A percentile compares a stretch with the other conserved stretches of the same genome.
These are phyloP conservation scores for Peniophora sp. DNA, from an alignment of 1,284 basidiomycete species.

Conservation along the genomic window DNA sequence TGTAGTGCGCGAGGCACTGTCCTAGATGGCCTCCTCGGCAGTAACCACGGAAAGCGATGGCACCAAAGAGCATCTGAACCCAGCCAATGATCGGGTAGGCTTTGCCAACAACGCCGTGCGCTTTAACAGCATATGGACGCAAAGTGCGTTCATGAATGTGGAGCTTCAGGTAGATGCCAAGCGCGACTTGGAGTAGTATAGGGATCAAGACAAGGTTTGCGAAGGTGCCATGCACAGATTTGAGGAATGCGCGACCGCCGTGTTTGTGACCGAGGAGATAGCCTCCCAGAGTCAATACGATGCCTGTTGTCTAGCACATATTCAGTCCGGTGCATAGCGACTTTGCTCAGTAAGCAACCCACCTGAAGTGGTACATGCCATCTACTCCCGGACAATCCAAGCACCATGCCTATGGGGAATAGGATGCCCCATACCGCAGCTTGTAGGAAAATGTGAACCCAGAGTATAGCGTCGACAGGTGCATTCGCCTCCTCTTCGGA, in stretches of 20 bases:
- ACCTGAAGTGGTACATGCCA: slow-evolving; percentile 88
- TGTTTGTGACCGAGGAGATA: slow-evolving; percentile 79
- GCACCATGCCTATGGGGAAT: slow-evolving; percentile 84
- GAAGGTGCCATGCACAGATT: slow-evolving; percentile 63
- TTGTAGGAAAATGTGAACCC: slow-evolving; percentile 75
- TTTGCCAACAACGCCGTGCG: slow-evolving; percentile 82
- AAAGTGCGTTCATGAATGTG: slow-evolving; percentile 81
- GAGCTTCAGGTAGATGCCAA: slow-evolving; percentile 89
- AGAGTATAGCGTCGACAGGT: slow-evolving; percentile 73
- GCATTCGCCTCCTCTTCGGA: slow-evolving; percentile 56
- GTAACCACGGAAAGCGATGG: slow-evolving; percentile 56
- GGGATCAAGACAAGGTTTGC: slow-evolving; percentile 65
- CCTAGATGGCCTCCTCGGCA: slow-evolving; percentile 67
- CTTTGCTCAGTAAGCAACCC: slow-evolving; percentile 9
- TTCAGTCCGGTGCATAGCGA: neutral
- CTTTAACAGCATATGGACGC: slow-evolving; percentile 65
- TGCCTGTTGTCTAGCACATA: slow-evolving; percentile 51
- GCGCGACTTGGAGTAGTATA: slow-evolving; percentile 56
- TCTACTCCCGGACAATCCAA: slow-evolving; percentile 70
- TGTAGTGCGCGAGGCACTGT: slow-evolving; percentile 87
- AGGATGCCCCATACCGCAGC: slow-evolving; percentile 73
- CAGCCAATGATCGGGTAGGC: slow-evolving; percentile 84
- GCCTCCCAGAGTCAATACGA: slow-evolving; percentile 63
- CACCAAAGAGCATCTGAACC: slow-evolving; percentile 77
- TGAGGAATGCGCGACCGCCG: slow-evolving; percentile 64